Evolutionary conservation across 2,329 filamentous ascomycete species (phyloP).

Genomic region (Onygenales sp.): DNA sequence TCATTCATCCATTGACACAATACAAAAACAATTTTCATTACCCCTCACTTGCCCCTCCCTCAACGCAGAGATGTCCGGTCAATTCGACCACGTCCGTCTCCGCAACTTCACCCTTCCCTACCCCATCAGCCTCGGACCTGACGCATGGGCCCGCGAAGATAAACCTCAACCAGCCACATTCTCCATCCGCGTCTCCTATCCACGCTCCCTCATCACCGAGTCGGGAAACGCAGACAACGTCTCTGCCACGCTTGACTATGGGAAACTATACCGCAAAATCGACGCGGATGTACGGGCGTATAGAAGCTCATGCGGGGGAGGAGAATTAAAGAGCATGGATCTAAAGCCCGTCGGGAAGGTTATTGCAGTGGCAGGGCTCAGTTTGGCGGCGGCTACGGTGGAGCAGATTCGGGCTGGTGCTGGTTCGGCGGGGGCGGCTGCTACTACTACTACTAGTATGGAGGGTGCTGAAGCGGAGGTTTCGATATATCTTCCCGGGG

Average conservation of each 20-base stretch:
- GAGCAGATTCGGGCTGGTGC: slow-evolving; percentile 13
- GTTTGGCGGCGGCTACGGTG: background rate
- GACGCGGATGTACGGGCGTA: slow-evolving; percentile 20
- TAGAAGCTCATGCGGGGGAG: background rate
- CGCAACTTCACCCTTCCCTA: slow-evolving; percentile 36
- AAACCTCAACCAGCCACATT: slow-evolving; percentile 38
- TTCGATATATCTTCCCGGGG: slow-evolving; percentile 34
- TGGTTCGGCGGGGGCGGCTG: background rate
- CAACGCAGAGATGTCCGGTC: background rate
- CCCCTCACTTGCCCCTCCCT: background rate
- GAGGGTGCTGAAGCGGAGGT: slow-evolving; percentile 28
- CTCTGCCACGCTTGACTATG: slow-evolving; percentile 37
- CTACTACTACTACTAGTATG: background rate
- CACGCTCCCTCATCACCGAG: slow-evolving; percentile 24
- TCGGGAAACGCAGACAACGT: slow-evolving; percentile 37
- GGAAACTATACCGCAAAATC: slow-evolving; percentile 36
- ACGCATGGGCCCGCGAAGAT: slow-evolving; percentile 36
- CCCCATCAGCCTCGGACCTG: slow-evolving; percentile 31
- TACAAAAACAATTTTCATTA: too few species aligned
- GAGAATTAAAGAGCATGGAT: background rate
- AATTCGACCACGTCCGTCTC: slow-evolving; percentile 24
- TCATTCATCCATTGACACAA: too few species aligned
- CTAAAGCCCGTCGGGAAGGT: background rate
- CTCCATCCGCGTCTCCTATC: slow-evolving; percentile 34
- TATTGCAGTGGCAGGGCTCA: background rate